Percentiles rank a stretch among this genome's conserved stretches.
phyloP scores from a whole-genome alignment of 345 rosid genomes.

The Lepidium sativum region DNA sequence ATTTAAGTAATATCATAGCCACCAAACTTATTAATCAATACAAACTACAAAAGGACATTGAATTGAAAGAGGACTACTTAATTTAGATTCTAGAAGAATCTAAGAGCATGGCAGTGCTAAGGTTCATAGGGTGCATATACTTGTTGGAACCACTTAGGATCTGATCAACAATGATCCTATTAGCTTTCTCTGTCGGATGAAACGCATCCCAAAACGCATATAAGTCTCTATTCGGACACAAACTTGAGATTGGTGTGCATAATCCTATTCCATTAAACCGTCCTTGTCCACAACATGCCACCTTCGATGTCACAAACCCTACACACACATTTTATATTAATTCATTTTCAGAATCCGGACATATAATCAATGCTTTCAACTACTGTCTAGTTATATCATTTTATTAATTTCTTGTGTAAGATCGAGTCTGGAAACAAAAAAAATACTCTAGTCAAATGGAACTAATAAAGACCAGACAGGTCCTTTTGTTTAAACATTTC shows the following conservation, averaged over 20 bases:
- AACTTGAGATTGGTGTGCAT: conserved; percentile 50
- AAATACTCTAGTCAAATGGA: not conserved
- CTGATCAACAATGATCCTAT: conserved; percentile 39
- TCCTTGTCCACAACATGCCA: conserved; percentile 83
- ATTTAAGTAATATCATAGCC: not conserved
- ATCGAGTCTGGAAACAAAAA: not conserved
- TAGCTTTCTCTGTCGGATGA: conserved; percentile 71
- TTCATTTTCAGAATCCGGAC: not conserved
- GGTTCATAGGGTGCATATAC: conserved; percentile 72
- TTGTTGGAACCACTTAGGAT: conserved; percentile 38
- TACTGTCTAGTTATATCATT: not conserved
- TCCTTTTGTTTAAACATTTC: not conserved
- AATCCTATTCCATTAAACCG: conserved; percentile 65
- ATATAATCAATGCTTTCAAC: conserved; percentile 1
- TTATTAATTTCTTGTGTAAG: not conserved
- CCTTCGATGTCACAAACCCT: conserved; percentile 59
- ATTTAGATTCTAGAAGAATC: conserved; percentile 33
- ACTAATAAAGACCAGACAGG: conserved; percentile 10
- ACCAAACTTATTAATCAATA: conserved; percentile 6
- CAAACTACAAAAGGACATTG: conserved; percentile 2
- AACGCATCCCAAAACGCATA: conserved; percentile 71
- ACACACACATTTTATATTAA: not conserved
- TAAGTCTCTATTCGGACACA: conserved; percentile 56
- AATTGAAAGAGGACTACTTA: not conserved
- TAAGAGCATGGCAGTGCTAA: conserved; percentile 47